Base-by-base conservation (phyloP, 2,329 filamentous ascomycete species). In the Xylariaceae sp. region DNA sequence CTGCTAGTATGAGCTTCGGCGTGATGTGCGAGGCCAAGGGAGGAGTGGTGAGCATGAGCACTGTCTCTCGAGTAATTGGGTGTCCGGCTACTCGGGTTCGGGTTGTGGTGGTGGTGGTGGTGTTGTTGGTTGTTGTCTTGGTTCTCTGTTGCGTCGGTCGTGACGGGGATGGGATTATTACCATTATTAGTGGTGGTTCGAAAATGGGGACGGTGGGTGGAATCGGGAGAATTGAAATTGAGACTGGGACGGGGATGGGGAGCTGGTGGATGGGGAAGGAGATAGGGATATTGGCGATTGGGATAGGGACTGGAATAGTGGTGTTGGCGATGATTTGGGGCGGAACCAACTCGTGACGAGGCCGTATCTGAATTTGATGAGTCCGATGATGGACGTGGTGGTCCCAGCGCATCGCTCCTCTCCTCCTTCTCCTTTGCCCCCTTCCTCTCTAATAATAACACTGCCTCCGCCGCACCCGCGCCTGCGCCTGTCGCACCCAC, bases 391-490 rank as follows among this genome's bases (percentile, higher is more conserved):
- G 31, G 23, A 16, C 29, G 48, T 52, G 50, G 48, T 54, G 51
- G 51, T 48, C 50, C 51, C 49, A 54, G 53, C 50, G 48, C 50
- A 47, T 46, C 51, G 46, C 40, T 47, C 24, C 31, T 46, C 30
- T 38, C 41, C 43, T 34, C 47, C 24, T 34, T 46, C 30, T 38
- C 41, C 43, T 34, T 34, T 32, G 38, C 41, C 38, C 44, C 44
- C 29, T 36, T 40, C 36, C 36, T 35, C 35, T 13, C 35, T 24
- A 24, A 11, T n/a, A n/a, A n/a, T n/a, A n/a, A n/a, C n/a, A n/a
- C n/a, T n/a, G n/a, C n/a, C n/a, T n/a, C n/a, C n/a, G n/a, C n/a
- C n/a, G n/a, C n/a, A 31, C 18, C 31, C 28, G 32, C 44, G 36
- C 36, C 40, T 41, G 40, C 36, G 33, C 29, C 14, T 19, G 11